phyloP scores from a whole-genome alignment of 768 basidiomycete genomes.

The Macrocybe gigantea region DNA sequence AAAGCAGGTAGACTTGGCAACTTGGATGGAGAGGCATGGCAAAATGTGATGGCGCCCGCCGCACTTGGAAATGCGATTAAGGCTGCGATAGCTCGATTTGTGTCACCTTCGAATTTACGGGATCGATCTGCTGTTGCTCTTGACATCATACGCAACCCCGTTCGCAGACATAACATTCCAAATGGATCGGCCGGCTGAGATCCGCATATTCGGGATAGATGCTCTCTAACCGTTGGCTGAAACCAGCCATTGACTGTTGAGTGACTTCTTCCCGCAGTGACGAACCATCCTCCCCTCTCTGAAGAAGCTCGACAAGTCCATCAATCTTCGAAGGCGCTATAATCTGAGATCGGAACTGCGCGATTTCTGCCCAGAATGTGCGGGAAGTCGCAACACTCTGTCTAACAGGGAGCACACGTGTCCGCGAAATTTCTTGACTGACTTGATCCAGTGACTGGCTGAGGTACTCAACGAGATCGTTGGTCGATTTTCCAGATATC shows the following conservation, averaged over 20 bases:
- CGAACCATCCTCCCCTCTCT: conserved; percentile 29
- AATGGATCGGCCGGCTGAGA: conserved; percentile 59
- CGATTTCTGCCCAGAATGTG: conserved; percentile 71
- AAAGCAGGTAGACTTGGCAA: conserved; percentile 28
- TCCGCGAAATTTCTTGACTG: conserved; percentile 16
- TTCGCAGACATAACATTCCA: conserved; percentile 56
- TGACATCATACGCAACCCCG: conserved; percentile 58
- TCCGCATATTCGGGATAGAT: conserved; percentile 72
- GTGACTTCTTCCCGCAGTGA: conserved; percentile 58
- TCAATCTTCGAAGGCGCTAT: conserved; percentile 42
- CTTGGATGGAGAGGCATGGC: conserved; percentile 13
- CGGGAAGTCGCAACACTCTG: too few relatives aligned
- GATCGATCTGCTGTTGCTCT: too few relatives aligned
- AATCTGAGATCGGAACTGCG: conserved; percentile 65
- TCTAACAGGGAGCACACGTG: conserved; percentile 25
- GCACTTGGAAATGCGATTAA: conserved; percentile 53
- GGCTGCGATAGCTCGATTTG: conserved; percentile 13
- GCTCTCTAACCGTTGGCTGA: conserved; percentile 62
- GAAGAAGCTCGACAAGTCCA: conserved; percentile 35
- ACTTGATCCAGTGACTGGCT: conserved; percentile 23
- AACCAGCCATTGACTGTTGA: conserved; percentile 76
- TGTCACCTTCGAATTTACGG: too few relatives aligned
- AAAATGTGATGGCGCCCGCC: conserved; percentile 31
- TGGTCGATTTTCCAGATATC: conserved; percentile 31
- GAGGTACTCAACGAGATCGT: conserved; percentile 43